Base-by-base conservation (phyloP, 2,329 filamentous ascomycete genomes). In the Apiospora malaysiana region DNA sequence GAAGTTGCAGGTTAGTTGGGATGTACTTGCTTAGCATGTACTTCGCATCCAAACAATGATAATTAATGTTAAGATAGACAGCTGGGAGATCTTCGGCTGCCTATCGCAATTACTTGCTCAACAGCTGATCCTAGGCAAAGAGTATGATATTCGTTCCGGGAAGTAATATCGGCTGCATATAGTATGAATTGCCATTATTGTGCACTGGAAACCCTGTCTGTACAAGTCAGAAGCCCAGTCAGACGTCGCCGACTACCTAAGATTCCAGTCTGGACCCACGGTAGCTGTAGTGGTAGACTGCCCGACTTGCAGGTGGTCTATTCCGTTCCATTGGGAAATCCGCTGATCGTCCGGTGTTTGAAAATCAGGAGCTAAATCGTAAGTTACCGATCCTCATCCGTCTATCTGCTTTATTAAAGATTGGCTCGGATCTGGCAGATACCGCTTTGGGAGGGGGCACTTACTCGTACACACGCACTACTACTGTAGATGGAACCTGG, bases 401-500 rank as follows among this genome's bases (percentile, higher is more conserved):
- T n/a, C 21, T 32, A 6, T 32, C 32, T 32, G 32, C 32, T 32
- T 32, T 14, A 40, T 40, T 63, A 40, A 18, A 63, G 56, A 63
- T 63, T 40, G 56, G n/a, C 56, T 40, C 56, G 32, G 56, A 40
- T 63, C 21, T 63, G 32, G 32, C 56, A 63, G 56, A 63, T 63
- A 40, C 56, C 32, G 32, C 56, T 40, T 40, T 63, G 56, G 56
- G 56, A 37, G 27, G 27, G 27, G 51, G 27, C 14, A 59, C 27
- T 59, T 59, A 59, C 51, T 59, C 27, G 51, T 59, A 32, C 51
- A 59, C 51, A 21, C 8, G 27, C 56, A 43, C 68, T 70, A n/a
- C n/a, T n/a, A n/a, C n/a, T n/a, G n/a, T n/a, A 75, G 71, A 72
- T 68, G 72, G 63, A 27, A 12, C 10, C 23, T 27, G 21, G 18